Base-by-base conservation (phyloP, 2,329 filamentous ascomycete species). In the Aspergillus alliaceus region DNA sequence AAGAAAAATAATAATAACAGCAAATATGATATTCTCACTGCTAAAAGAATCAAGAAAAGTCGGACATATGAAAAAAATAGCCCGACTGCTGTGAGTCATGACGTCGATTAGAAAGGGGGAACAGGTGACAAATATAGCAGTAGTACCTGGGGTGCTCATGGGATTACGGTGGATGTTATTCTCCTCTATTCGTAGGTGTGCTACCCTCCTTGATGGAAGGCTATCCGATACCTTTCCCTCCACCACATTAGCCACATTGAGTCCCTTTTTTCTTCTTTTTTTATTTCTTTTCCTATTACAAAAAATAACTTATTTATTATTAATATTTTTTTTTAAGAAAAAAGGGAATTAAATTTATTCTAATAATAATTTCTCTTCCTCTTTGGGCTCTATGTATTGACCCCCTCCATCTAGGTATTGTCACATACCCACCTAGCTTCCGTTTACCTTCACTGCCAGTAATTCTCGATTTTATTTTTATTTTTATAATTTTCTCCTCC, bases 111-210 rank as follows among this genome's bases (percentile, higher is more conserved):
- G 39, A 59, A 53, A 54, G 39, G 37, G 46, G 50, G 56, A 61
- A 61, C 63, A 66, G 62, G 60, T 67, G 65, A 66, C 65, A 64
- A 64, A 62, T 57, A 64, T 58, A 59, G 27, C 9, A 29, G 57
- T 62, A 60, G 61, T 63, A 64, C 61, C 57, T 63, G 58, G n/a
- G 40, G 37, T 65, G 65, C 58, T 67, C 65, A 66, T 67, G 65
- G 65, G 65, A 62, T 67, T 51, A 53, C 14, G 51, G 54, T 58
- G 54, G 55, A 54, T 52, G 58, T 57, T 64, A 54, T 57, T 62
- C 51, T 62, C 51, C 59, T 58, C 49, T 46, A 54, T 55, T 56
- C 56, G 54, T n/a, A 57, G 58, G 61, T 64, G 66, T 69, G 64
- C 60, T 55, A 66, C 66, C 66, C 60, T 63, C 63, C 59, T 61